Percentiles rank a stretch among this genome's conserved stretches.
Evolutionary conservation across 2,329 filamentous ascomycete genomes (phyloP).

Genomic region (Arthrobotrys sphaeroides): DNA sequence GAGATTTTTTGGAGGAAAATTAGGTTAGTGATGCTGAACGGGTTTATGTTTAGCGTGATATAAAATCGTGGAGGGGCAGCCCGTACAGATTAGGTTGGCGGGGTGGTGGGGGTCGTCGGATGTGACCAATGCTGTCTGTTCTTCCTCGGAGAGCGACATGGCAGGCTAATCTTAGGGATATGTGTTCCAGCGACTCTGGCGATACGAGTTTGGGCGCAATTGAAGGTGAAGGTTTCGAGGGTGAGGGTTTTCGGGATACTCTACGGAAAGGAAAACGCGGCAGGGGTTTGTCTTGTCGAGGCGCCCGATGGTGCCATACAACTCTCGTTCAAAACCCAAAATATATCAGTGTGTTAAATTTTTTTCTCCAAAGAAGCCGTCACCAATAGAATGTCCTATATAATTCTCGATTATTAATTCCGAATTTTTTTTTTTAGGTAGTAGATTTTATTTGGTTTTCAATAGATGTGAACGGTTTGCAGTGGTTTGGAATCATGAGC

Average conservation of each 20-base stretch:
- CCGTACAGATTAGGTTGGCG: conserved; percentile 76
- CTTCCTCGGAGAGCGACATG: conserved; percentile 42
- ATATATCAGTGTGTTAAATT: too few species aligned
- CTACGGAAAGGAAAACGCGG: conserved; percentile 32
- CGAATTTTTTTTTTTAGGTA: too few species aligned
- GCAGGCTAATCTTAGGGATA: not conserved
- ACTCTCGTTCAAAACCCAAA: too few species aligned
- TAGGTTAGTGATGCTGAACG: not conserved
- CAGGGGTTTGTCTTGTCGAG: not conserved
- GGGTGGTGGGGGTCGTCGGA: conserved; percentile 81
- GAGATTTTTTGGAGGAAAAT: not conserved
- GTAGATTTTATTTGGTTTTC: too few species aligned
- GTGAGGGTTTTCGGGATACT: not conserved
- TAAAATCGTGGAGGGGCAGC: conserved; percentile 63
- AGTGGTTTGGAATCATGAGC: too few species aligned
- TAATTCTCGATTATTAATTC: too few species aligned
- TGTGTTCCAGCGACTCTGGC: not conserved
- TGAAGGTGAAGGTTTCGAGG: not conserved
- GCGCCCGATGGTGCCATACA: conserved; percentile 21
- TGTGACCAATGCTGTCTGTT: conserved; percentile 46
- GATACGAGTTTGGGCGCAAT: too few species aligned
- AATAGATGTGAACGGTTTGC: too few species aligned
- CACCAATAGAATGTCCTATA: too few species aligned
- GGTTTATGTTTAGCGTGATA: not conserved
- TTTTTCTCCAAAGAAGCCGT: too few species aligned